These are phyloP conservation scores for Lyophyllum atratum DNA, from an alignment of 768 basidiomycete species.

Conservation along the genomic window DNA sequence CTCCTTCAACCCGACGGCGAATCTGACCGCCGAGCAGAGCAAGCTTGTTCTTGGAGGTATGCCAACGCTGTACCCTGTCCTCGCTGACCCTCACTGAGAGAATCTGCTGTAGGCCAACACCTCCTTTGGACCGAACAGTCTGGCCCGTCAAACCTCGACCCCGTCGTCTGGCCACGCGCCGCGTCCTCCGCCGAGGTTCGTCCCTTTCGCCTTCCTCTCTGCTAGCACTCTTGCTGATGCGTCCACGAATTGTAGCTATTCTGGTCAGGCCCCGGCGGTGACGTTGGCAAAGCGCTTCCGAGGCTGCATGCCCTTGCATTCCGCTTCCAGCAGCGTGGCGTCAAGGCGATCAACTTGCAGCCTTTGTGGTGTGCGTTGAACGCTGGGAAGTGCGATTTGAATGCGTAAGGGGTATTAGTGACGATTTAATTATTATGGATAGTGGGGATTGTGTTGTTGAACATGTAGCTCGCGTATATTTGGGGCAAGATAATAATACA, in stretches of 20 bases:
- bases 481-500: too few species aligned
- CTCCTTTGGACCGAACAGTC: slow-evolving; percentile 79
- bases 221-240: not conserved
- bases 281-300: slow-evolving; percentile 54
- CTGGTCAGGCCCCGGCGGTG: slow-evolving; percentile 63
- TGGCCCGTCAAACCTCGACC: slow-evolving; percentile 63
- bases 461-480: too few species aligned
- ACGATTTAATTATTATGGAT: too few species aligned
- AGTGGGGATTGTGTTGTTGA: too few species aligned
- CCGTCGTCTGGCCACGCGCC: slow-evolving; percentile 72
- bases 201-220: not conserved
- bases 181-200: slow-evolving; percentile 63
- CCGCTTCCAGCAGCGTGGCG: slow-evolving; percentile 61
- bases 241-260: slow-evolving; percentile 43
- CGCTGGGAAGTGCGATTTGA: slow-evolving; percentile 31
- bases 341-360: slow-evolving; percentile 62
- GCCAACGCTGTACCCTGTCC: slow-evolving; percentile 15
- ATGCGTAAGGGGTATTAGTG: too few species aligned
- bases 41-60: slow-evolving; percentile 67
- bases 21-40: slow-evolving; percentile 50
- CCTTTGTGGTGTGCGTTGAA: slow-evolving; percentile 75
- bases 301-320: slow-evolving; percentile 69
- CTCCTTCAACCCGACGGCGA: slow-evolving; percentile 72
- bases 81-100: not conserved
- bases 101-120: slow-evolving; percentile 49